Evolutionary conservation across 1,139 yeast species (phyloP), one percentile per base, ranked within the genome.

Genomic region (Saccharomyces pastorianus): DNA sequence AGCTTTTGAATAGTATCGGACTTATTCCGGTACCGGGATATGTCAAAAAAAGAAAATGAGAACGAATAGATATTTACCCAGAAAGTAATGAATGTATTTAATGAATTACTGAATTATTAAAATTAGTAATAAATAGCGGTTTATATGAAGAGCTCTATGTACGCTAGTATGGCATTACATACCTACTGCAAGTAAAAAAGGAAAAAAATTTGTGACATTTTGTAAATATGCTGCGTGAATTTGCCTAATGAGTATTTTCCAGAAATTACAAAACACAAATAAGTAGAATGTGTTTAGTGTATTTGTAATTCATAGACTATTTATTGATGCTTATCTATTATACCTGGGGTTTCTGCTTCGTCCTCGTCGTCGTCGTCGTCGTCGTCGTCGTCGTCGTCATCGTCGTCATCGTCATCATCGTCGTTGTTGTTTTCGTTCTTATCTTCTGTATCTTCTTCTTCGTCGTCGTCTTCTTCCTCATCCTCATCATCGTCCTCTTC

Each of bases 401-500:
- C 77, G 13, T 74, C 79, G 17, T 76, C 78, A 27, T 75, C 78
- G 17, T 73, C 76, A 25, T 74, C 77, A 11, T 68, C 71, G 8
- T 67, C 71, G 17, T 67, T 69, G 23, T 65, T 72, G 11, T 66
- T 71, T 11, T 67, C 69, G 23, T 74, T 78, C 11, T 66, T 71
- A 26, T 70, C 73, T 31, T 68, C 70, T 9, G 69, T 69, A 28
- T 70, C 72, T 23, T 68, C 71, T 4, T 63, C 66, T 13, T 67
- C 70, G 14, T 70, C 76, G 4, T 70, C 78, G 1, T 76, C 80
- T 7, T 79, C 78, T 6, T 76, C 77, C 1, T 72, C 76, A n/a
- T 76, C 80, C n/a, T 80, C 79, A 3, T 80, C 83, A 1, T 84
- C 88, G 3, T 84, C 89, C 1, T 83, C 89, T 1, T 84, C 89